phyloP scores from a whole-genome alignment of 257 asterid genomes.

The Ballota nigra region DNA sequence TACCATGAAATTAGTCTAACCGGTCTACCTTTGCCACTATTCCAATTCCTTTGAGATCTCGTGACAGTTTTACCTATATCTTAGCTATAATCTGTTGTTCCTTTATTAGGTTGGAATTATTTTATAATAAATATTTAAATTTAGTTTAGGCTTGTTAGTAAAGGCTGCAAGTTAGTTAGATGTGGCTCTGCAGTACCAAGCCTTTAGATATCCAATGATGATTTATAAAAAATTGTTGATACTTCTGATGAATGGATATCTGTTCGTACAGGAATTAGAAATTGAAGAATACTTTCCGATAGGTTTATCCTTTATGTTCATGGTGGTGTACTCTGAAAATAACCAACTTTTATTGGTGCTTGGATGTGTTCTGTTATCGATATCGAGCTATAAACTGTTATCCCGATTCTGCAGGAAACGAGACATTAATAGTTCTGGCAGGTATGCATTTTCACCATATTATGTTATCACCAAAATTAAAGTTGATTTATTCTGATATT shows the following conservation, averaged over 20 bases:
- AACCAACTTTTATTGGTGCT: no score
- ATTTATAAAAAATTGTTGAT: constrained; percentile 64
- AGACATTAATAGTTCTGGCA: constrained; percentile 63
- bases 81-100: background rate
- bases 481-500: no score
- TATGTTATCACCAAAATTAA: background rate
- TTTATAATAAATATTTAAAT: constrained; percentile 16
- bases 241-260: constrained; percentile 88
- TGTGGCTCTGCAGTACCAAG: constrained; percentile 83
- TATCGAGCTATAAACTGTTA: constrained; percentile 4
- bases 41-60: background rate
- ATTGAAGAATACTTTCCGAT: constrained; percentile 79
- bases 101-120: constrained; percentile 2
- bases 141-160: constrained; percentile 40
- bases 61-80: background rate
- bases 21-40: no score
- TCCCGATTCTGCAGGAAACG: constrained; percentile 43
- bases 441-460: constrained; percentile 36
- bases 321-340: constrained; percentile 9
- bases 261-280: constrained; percentile 77
- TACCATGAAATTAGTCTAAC: no score
- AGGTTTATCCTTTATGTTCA: constrained; percentile 23
- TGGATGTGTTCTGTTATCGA: no score
- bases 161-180: constrained; percentile 85
- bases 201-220: constrained; percentile 68